Percentiles rank a stretch among this genome's conserved stretches.
These are phyloP conservation scores for Boletus rubroflammeus DNA, from an alignment of 768 basidiomycete genomes.

Conservation along the genomic window DNA sequence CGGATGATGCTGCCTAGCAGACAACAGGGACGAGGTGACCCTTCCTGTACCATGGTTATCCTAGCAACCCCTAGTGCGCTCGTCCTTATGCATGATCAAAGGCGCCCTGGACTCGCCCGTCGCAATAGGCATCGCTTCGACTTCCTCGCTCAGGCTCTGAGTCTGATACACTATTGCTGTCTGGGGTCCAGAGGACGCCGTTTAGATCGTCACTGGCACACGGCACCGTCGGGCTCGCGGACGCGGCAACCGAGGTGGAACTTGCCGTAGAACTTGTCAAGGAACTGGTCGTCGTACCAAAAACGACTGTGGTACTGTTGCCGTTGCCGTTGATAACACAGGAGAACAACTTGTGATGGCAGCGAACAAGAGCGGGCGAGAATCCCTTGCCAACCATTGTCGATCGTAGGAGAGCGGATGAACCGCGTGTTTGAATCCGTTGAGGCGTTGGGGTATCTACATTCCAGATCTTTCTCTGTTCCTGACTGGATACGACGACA, in stretches of 20 bases:
- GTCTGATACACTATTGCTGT: constrained; percentile 4
- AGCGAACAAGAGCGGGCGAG: constrained; percentile 1
- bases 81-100: too few relatives aligned
- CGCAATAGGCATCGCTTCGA: constrained; percentile 36
- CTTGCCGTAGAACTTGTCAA: too few relatives aligned
- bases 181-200: constrained; percentile 35
- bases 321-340: background rate
- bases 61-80: too few relatives aligned
- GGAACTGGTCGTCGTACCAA: background rate
- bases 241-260: constrained; percentile 21
- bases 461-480: background rate
- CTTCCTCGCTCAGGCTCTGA: constrained; percentile 41
- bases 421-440: background rate
- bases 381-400: constrained; percentile 3
- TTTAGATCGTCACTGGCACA: constrained; percentile 43
- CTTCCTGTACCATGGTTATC: too few relatives aligned
- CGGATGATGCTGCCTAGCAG: too few relatives aligned
- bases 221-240: constrained; percentile 40
- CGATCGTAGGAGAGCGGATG: background rate
- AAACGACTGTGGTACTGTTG: background rate
- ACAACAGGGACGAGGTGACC: too few relatives aligned
- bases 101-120: constrained; percentile 22
- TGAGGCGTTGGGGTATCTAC: background rate
- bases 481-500: background rate
- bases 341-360: constrained; percentile 4